Evolutionary conservation across 1,139 yeast species (phyloP).

Genomic region (Taphrina sp.): DNA sequence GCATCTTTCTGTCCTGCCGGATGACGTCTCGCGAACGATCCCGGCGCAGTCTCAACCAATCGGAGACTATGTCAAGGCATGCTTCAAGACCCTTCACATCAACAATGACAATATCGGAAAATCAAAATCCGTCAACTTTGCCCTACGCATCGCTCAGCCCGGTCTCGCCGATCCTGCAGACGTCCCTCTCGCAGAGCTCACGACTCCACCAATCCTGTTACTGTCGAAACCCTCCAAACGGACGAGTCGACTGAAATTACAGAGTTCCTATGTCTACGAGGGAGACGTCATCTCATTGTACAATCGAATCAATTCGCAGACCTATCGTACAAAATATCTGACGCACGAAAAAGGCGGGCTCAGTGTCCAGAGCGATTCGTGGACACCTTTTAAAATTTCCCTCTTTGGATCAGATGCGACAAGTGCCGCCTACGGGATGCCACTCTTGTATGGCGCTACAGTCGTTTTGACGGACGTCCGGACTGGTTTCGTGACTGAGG

Average conservation of each 20-base stretch:
- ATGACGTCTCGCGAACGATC: conserved; percentile 7
- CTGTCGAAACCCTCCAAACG: conserved; percentile 32
- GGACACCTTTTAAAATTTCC: conserved; percentile 31
- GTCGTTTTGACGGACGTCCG: conserved; percentile 17
- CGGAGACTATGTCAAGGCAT: background rate
- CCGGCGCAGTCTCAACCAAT: conserved; percentile 2
- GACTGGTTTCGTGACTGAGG: conserved; percentile 13
- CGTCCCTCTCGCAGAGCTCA: conserved; percentile 17
- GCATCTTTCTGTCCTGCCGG: conserved; percentile 23
- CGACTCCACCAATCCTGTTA: conserved; percentile 18
- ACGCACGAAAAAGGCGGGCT: conserved; percentile 16
- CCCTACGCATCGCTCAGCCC: conserved; percentile 9
- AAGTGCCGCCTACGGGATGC: background rate
- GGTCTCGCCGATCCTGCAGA: conserved; percentile 14
- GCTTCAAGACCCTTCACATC: conserved; percentile 30
- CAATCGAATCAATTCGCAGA: conserved; percentile 35
- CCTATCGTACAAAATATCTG: conserved; percentile 32
- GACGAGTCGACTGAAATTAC: conserved; percentile 18
- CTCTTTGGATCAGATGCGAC: background rate
- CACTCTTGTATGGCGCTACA: conserved; percentile 26
- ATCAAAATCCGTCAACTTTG: conserved; percentile 21
- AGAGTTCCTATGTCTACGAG: conserved; percentile 7
- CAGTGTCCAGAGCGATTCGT: conserved; percentile 22
- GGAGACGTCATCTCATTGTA: conserved; percentile 24
- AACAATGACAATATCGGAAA: conserved; percentile 25